Evolutionary conservation across 192 early-diverging fungal genomes (phyloP), one percentile per base, ranked within the genome.

Genomic region (Backusella sp.): DNA sequence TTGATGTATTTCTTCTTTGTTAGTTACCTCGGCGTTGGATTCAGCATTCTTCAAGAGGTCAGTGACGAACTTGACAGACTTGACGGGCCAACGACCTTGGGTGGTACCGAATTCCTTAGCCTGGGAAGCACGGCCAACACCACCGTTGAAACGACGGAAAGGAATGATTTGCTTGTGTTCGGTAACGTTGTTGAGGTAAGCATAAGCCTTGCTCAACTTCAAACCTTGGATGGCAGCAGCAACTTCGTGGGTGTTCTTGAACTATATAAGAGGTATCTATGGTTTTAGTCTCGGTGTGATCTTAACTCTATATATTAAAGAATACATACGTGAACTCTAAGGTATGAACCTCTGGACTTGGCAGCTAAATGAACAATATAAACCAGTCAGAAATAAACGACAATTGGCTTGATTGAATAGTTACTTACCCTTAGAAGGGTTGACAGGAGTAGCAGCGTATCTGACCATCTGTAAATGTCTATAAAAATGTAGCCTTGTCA

Each of bases 221-320:
- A 93, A 84, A 83, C 97, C 97, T 78, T 91, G 90, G 88, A 99
- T 93, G 85, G 95, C 94, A 84, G 88, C 90, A 82, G 96, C 96
- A 75, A 94, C 89, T 88, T 99, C 97, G 80, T 94, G 96, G 62
- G 97, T 97, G 93, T 99, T 99, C 93, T 99, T 97, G 92, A 97
- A 98, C 82, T 83, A 66, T 53, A 72, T 23, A 72, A 36, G 12
- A n/a, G 28, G 36, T 4, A 23, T 2, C 34, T 39, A 1, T 21
- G 15, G 74, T 62, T n/a, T 62, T 62, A 62, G 56, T 62, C 12
- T 62, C 8, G 28, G 21, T 0, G 32, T 39, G 37, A n/a, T 70
- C 11, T 23, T 26, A 5, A 26, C 19, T 39, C 68, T 44, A 19
- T 68, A 19, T 68, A 5, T 32, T 32, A 23, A 42, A 11, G 34